phyloP scores from a whole-genome alignment of 768 basidiomycete genomes.

The Sutorius australiensis region DNA sequence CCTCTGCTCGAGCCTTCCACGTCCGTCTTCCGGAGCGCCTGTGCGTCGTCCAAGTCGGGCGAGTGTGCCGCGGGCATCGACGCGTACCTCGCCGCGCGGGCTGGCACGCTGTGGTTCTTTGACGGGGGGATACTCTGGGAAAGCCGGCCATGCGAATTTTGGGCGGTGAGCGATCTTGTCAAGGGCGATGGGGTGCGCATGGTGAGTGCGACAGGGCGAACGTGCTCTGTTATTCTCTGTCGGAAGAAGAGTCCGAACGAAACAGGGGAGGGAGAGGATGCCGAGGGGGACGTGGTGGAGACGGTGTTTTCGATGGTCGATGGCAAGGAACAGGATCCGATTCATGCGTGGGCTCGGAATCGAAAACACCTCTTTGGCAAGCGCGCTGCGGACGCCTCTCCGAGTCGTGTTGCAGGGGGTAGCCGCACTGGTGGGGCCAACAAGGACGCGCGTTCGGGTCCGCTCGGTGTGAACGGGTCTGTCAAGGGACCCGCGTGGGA shows the following conservation, averaged over 20 bases:
- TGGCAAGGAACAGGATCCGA: slow-evolving; percentile 60
- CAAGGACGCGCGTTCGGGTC: slow-evolving; percentile 3
- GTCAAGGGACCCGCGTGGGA: slow-evolving; percentile 29
- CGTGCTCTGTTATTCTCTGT: slow-evolving; percentile 57
- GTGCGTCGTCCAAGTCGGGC: slow-evolving; percentile 33
- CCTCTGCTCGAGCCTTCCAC: slow-evolving; percentile 47
- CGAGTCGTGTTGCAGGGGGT: not conserved
- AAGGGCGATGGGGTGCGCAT: slow-evolving; percentile 50
- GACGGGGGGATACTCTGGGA: slow-evolving; percentile 68
- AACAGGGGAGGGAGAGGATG: slow-evolving; percentile 21
- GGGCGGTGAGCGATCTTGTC: slow-evolving; percentile 58
- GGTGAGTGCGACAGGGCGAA: slow-evolving; percentile 62
- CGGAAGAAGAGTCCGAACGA: slow-evolving; percentile 30
- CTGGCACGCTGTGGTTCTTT: slow-evolving; percentile 71
- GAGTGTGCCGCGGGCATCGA: slow-evolving; percentile 58
- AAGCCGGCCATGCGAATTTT: slow-evolving; percentile 74
- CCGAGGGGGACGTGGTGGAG: slow-evolving; percentile 45
- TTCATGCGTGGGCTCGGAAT: slow-evolving; percentile 61
- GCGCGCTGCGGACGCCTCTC: not conserved
- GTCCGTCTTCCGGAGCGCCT: slow-evolving; percentile 54
- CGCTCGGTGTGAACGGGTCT: slow-evolving; percentile 5
- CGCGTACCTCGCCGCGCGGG: slow-evolving; percentile 68
- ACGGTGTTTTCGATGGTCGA: slow-evolving; percentile 73
- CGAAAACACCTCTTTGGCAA: slow-evolving; percentile 56
- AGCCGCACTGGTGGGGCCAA: not conserved